These are phyloP conservation scores for Postia placenta DNA, from an alignment of 768 basidiomycete genomes.

Conservation along the genomic window DNA sequence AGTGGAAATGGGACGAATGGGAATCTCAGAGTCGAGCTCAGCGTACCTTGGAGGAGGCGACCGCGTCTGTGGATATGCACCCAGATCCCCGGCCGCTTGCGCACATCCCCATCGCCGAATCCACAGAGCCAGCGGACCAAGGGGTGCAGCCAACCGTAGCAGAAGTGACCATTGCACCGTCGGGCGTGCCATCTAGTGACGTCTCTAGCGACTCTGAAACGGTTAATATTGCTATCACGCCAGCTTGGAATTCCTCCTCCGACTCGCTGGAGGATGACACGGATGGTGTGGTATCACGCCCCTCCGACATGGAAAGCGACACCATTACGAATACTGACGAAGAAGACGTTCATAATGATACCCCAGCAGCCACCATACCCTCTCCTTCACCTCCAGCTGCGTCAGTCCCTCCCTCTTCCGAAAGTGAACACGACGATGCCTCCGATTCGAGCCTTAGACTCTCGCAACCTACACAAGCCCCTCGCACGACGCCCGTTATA, in stretches of 20 bases:
- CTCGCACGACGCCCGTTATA: background rate
- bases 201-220: background rate
- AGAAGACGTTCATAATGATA: background rate
- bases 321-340: background rate
- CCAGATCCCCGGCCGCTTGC: slow-evolving; percentile 8
- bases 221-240: background rate
- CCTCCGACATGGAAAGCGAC: background rate
- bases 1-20: slow-evolving; percentile 92
- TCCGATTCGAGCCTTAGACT: background rate
- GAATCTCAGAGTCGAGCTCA: slow-evolving; percentile 52
- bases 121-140: background rate
- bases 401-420: background rate
- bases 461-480: slow-evolving; percentile 5
- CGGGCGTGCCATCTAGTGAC: background rate
- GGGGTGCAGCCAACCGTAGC: background rate
- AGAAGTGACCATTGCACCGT: background rate
- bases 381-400: background rate
- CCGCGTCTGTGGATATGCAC: slow-evolving; percentile 22
- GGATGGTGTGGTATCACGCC: too few species aligned
- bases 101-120: background rate
- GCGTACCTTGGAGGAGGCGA: slow-evolving; percentile 15
- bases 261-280: background rate
- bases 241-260: background rate
- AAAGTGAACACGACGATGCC: background rate
- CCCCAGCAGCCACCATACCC: too few species aligned